Conservation (phyloP, 2,329 filamentous ascomycete genomes). For the Xylariomycetidae sp. region DNA sequence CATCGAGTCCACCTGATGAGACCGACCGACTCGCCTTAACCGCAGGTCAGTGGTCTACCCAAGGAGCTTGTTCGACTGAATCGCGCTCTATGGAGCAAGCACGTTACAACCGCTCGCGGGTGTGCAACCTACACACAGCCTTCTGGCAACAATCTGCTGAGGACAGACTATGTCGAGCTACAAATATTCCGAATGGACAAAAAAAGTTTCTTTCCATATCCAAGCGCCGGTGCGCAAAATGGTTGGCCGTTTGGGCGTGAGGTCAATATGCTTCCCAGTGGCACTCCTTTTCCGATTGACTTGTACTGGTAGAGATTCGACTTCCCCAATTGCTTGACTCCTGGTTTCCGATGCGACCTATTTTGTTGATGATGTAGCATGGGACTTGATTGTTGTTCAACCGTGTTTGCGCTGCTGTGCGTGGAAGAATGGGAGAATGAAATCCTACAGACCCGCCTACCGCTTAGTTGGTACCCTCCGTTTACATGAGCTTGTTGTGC, state of each 20-base stretch:
- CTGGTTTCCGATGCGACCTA: no score
- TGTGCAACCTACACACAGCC: conserved; percentile 8
- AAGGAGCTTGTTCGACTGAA: conserved; percentile 6
- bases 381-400: no score
- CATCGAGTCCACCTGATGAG: conserved; percentile 4
- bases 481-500: no score
- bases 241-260: conserved; percentile 16
- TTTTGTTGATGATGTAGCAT: no score
- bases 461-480: no score
- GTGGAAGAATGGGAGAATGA: no score
- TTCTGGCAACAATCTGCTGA: conserved; percentile 18
- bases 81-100: no score
- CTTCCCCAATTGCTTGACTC: conserved; percentile 16
- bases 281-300: conserved; percentile 20
- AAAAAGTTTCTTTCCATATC: conserved; percentile 26
- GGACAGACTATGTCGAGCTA: conserved; percentile 12
- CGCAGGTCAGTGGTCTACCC: no score
- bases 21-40: no score
- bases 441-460: no score
- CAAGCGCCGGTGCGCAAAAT: conserved; percentile 18
- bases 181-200: conserved; percentile 18
- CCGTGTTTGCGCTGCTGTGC: no score
- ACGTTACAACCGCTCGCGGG: conserved; percentile 3
- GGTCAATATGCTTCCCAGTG: conserved; percentile 10
- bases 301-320: conserved; percentile 23